phyloP scores from a whole-genome alignment of 140 eudicot genomes.

The Flaveria floridana region DNA sequence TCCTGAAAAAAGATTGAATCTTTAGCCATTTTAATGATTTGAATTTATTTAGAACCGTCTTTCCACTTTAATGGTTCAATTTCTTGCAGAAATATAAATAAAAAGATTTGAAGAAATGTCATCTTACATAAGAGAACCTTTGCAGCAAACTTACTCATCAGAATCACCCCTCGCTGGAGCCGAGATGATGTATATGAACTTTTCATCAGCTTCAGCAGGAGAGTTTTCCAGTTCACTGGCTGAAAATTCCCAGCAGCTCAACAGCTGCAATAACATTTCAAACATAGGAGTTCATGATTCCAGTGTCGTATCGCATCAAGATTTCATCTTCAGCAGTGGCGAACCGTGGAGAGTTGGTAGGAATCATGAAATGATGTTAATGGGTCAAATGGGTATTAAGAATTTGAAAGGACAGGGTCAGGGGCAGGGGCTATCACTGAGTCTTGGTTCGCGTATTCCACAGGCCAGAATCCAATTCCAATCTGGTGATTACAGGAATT shows the following conservation, averaged over 20 bases:
- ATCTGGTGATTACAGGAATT: conserved; percentile 43
- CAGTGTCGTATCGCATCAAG: conserved; percentile 52
- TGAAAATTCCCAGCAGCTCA: conserved; percentile 44
- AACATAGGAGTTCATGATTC: conserved; percentile 52
- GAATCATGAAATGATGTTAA: conserved; percentile 51
- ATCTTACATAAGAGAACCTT: conserved; percentile 57
- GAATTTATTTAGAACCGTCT: not conserved
- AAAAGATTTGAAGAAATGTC: conserved; percentile 44
- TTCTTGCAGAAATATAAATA: conserved; percentile 34
- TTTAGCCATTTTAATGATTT: conserved; percentile 8
- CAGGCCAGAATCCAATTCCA: conserved; percentile 49
- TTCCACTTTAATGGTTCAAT: not conserved
- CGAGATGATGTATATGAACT: conserved; percentile 60
- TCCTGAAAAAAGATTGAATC: conserved; percentile 17
- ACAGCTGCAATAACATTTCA: conserved; percentile 37
- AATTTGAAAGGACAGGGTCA: conserved; percentile 46
- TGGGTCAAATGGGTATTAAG: conserved; percentile 44
- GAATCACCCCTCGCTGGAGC: conserved; percentile 49
- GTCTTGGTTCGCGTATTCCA: conserved; percentile 53
- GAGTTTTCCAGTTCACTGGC: conserved; percentile 46
- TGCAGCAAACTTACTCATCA: conserved; percentile 47
- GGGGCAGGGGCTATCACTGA: conserved; percentile 70
- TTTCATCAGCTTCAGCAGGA: conserved; percentile 50
- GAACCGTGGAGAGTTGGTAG: conserved; percentile 61
- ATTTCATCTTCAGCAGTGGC: conserved; percentile 48